Conservation (phyloP, 1,284 basidiomycete genomes). For the Moesziomyces sp. region DNA sequence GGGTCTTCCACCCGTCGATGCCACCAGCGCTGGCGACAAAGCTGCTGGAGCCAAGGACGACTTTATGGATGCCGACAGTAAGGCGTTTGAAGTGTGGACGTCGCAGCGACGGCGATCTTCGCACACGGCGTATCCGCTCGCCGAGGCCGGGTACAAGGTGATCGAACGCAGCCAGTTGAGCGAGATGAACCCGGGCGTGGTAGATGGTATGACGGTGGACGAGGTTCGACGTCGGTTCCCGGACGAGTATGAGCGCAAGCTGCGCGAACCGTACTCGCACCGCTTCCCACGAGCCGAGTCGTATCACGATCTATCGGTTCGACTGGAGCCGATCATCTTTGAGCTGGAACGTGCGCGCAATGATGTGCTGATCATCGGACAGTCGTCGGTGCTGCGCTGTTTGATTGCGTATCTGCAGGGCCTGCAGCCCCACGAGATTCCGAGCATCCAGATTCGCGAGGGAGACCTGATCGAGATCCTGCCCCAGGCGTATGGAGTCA, state of each 20-base stretch:
- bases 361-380: conserved; percentile 75
- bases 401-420: conserved; percentile 78
- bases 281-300: conserved; percentile 72
- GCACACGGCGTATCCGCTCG: conserved; percentile 95
- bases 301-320: conserved; percentile 81
- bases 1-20: conserved; percentile 25
- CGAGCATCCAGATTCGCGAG: conserved; percentile 83
- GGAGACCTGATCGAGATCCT: conserved; percentile 65
- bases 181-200: conserved; percentile 87
- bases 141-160: conserved; percentile 75
- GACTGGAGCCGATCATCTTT: conserved; percentile 82
- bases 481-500: conserved; percentile 66
- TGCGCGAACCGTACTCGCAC: conserved; percentile 91
- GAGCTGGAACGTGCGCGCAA: conserved; percentile 83
- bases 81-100: conserved; percentile 84
- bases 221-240: conserved; percentile 90
- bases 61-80: conserved; percentile 37
- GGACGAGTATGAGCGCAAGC: conserved; percentile 91
- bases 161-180: conserved; percentile 94
- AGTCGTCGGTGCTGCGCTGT: conserved; percentile 97
- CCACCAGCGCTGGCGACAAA: background rate
- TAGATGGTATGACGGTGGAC: conserved; percentile 89
- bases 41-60: conserved; percentile 15
- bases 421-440: conserved; percentile 93
- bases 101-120: conserved; percentile 90